Base-by-base conservation (phyloP, 768 basidiomycete species). In the Ramaria sp. region DNA sequence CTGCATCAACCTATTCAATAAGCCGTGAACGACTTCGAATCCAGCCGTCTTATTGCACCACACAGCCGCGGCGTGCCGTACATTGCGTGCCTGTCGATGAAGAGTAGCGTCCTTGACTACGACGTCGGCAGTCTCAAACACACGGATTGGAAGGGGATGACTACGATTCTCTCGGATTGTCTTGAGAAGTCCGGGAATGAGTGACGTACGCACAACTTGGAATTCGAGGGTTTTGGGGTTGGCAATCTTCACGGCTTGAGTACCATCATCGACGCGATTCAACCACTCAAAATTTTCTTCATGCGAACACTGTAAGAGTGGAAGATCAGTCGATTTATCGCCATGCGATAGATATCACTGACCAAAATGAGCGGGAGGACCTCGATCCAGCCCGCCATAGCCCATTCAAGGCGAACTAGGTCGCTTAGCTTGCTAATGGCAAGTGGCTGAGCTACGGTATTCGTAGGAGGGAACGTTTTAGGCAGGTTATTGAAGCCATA, bases 171-270 rank as follows among this genome's bases (percentile, higher is more conserved):
- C 96, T 61, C 96, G 85, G 43, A 96, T 75, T 16, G 94, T 96
- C 72, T 99, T 99, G 61, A 99, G 81, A 43, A 99, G 81, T 49
- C 96, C 96, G 13, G 95, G 94, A 6, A 99, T 73, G 52, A 99
- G 82, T 25, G 94, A 91, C 1, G 96, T 97, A 58, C 96, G 88
- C 42, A 98, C 92, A 56, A 98, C 87, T 70, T 99, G 96, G 71
- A 96, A 98, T 67, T 98, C 96, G 60, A 91, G 78, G 22, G 96
- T 91, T 71, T 96, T 97, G 0, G 96, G 96, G 70, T 99, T 99
- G 56, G 88, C 92, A 57, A 98, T 90, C 62, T 86, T 87, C 58
- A 98, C 82, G 1, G 87, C 95, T 20, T 79, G 77, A 34, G 78
- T 78, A 38, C 83, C 82, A 59, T 89, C 85, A 67, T 98, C 95